Base-by-base conservation (phyloP, 768 basidiomycete genomes). In the Paxillus rubicundulus region DNA sequence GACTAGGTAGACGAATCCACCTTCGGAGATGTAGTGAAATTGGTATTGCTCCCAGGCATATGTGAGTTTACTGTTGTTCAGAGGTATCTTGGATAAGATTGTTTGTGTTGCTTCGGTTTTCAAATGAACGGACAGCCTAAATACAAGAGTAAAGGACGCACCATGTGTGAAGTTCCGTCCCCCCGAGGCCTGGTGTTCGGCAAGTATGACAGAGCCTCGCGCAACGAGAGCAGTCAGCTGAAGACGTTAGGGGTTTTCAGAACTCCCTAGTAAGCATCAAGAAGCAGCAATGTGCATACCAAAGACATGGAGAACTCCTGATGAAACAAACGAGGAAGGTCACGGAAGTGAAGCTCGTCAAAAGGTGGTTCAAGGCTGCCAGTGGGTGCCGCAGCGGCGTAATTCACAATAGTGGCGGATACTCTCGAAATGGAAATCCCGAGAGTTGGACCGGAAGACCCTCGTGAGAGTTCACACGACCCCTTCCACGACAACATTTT, bases 11-110 rank as follows among this genome's bases (percentile, higher is more conserved):
- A 86, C 85, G 66, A 90, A 84, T 0, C 92, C 92, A 16, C 85
- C 86, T 57, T 92, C 91, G 5, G 91, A 89, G 58, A 96, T 80
- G 70, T 98, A 97, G 72, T 98, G 94, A 63, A 98, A 95, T 9
- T 95, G 77, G 63, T 89, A 95, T 72, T 94, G 86, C 62, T 92
- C 91, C 91, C 90, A 92, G 52, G 87, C 89, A 77, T 93, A 92
- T 50, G 85, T 85, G 51, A 87, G 74, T 70, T 89, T 89, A 74
- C 85, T 87, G 67, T 74, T 83, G 65, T 92, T 92, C 4, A 92
- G 94, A 1, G 96, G 94, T 65, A 99, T 98, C 78, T 95, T 96
- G 42, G 86, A 87, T 34, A 99, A 77, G 58, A 98, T 97, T 1
- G 87, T 92, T 62, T 91, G 84, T 1, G 86, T 88, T 16, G 91